phyloP scores from a whole-genome alignment of 352 stramenopile genomes.

The Globisporangium megalacanthum region DNA sequence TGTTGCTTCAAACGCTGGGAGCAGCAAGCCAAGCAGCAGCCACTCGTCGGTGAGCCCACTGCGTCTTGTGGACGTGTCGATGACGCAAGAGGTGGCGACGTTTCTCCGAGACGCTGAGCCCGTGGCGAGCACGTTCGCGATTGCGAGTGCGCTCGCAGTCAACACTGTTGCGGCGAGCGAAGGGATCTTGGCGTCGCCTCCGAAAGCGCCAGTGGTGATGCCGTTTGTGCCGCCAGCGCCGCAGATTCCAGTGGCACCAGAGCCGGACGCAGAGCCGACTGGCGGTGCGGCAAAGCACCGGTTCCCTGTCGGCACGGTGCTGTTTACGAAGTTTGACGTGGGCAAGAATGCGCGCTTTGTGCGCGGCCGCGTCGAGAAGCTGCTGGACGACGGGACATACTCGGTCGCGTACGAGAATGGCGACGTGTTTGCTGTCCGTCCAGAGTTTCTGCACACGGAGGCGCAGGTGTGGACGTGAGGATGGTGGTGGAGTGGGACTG shows the following conservation, averaged over 20 bases:
- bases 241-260: background rate
- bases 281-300: conserved; percentile 7
- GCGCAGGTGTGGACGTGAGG: conserved; percentile 29
- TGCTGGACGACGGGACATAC: conserved; percentile 36
- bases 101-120: conserved; percentile 8
- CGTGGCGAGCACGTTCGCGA: conserved; percentile 1
- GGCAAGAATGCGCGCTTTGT: conserved; percentile 36
- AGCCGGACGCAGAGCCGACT: background rate
- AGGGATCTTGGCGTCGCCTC: background rate
- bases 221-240: background rate
- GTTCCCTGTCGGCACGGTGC: conserved; percentile 26
- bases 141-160: conserved; percentile 1
- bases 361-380: conserved; percentile 33
- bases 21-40: background rate
- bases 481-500: background rate
- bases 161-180: background rate
- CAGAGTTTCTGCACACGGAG: conserved; percentile 40
- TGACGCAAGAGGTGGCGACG: conserved; percentile 7
- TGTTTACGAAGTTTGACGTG: conserved; percentile 42
- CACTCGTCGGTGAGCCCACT: conserved; percentile 4
- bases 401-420: conserved; percentile 52
- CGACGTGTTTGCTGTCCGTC: conserved; percentile 37
- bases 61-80: conserved; percentile 2
- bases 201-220: background rate
- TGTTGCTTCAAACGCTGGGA: background rate